Conservation (phyloP, 2,329 filamentous ascomycete species). For the Fusarium palustre region DNA sequence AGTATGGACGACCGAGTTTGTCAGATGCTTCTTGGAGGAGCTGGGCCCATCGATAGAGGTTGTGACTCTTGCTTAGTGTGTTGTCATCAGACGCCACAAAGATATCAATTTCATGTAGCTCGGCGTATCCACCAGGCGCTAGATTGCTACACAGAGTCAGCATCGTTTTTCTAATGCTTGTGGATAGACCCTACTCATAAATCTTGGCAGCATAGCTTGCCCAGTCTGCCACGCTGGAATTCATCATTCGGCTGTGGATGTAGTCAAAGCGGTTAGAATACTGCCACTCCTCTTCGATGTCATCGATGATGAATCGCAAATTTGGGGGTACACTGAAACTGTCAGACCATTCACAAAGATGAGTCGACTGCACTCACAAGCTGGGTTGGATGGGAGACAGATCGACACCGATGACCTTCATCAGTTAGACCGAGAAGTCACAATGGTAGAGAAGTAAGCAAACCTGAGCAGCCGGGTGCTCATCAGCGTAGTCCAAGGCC, state of each 20-base stretch:
- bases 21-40: slow-evolving; percentile 19
- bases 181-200: not conserved
- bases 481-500: slow-evolving; percentile 25
- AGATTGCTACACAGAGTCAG: not conserved
- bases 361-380: not conserved
- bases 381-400: slow-evolving; percentile 14
- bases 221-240: slow-evolving; percentile 1
- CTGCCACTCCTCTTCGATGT: slow-evolving; percentile 3
- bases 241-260: slow-evolving; percentile 12
- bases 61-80: not conserved
- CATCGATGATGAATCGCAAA: not conserved
- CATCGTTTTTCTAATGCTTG: not conserved
- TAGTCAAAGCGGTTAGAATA: not conserved
- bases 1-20: slow-evolving; percentile 14
- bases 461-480: slow-evolving; percentile 18
- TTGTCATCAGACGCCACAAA: slow-evolving; percentile 8
- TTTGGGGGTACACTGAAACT: not conserved
- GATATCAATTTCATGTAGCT: slow-evolving; percentile 16
- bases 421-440: accelerated
- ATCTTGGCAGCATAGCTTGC: slow-evolving; percentile 8
- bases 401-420: not conserved
- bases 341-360: not conserved
- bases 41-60: not conserved
- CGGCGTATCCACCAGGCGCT: slow-evolving; percentile 18
- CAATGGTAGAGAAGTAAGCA: accelerated